Evolutionary conservation across 371 early-diverging fungal genomes (phyloP), one percentile per base, ranked within the genome.

Genomic region (Gilbertella persicaria): DNA sequence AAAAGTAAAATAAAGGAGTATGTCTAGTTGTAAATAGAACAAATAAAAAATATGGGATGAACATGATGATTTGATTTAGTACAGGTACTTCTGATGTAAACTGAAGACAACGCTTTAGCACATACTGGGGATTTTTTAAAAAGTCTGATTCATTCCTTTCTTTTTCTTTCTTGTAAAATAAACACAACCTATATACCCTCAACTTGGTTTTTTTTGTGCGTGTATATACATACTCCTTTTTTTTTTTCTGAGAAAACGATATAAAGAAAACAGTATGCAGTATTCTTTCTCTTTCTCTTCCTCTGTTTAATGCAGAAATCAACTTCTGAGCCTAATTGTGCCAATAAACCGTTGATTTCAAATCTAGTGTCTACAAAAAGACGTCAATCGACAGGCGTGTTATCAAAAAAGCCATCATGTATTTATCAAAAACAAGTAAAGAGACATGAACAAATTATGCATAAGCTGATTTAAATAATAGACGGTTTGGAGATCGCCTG

Each of bases 341-440:
- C 64, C 40, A 60, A 54, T 20, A 59, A 49, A 20, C 51, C 53
- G n/a, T n/a, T 55, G 13, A 58, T 55, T 29, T 33, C 40, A 23
- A 39, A 55, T 40, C 52, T 53, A 14, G 50, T 62, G 9, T 62
- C 67, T 41, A 62, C 69, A 3, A 76, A 76, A n/a, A n/a, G n/a
- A 45, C 73, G 77, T 33, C 70, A 70, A 67, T 76, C 77, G 17
- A 73, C 77, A 13, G 77, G 77, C n/a, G n/a, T n/a, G n/a, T n/a
- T n/a, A n/a, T n/a, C n/a, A n/a, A n/a, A n/a, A n/a, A n/a, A n/a
- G n/a, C n/a, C n/a, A n/a, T n/a, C n/a, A n/a, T n/a, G n/a, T n/a
- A n/a, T n/a, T 6, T 68, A 72, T 46, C 62, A 70, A 42, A 58
- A 58, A 26, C 55, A 59, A 55, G 39, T 62, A 50, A 20, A 66